phyloP scores from a whole-genome alignment of 2,329 filamentous ascomycete genomes.

The Coniella lustricola region DNA sequence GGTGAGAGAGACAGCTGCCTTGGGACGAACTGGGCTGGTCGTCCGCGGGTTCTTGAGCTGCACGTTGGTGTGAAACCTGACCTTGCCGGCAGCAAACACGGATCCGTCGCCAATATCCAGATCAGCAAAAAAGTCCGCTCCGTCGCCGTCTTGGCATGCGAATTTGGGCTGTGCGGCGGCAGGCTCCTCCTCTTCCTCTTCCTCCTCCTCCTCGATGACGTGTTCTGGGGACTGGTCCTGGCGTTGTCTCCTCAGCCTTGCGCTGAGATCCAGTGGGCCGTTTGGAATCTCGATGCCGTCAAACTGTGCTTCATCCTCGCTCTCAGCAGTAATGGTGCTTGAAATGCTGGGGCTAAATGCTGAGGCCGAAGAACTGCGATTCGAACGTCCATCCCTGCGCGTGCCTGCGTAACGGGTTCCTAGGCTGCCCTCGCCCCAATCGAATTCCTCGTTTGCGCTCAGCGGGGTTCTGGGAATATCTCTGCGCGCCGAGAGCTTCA shows the following conservation, averaged over 20 bases:
- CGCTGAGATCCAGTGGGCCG: slow-evolving; percentile 75
- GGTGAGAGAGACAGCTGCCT: slow-evolving; percentile 76
- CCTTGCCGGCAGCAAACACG: slow-evolving; percentile 71
- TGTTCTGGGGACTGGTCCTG: slow-evolving; percentile 51
- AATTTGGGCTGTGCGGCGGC: slow-evolving; percentile 16
- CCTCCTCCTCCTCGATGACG: slow-evolving; percentile 32
- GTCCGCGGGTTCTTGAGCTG: slow-evolving; percentile 70
- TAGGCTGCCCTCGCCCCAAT: slow-evolving; percentile 90
- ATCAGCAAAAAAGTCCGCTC: slow-evolving; percentile 77
- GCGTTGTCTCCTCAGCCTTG: slow-evolving; percentile 67
- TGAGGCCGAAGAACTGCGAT: slow-evolving; percentile 79
- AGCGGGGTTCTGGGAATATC: slow-evolving; percentile 56
- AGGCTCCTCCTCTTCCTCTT: slow-evolving; percentile 30
- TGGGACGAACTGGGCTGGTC: slow-evolving; percentile 62
- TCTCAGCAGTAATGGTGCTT: slow-evolving; percentile 85
- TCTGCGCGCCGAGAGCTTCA: slow-evolving; percentile 55
- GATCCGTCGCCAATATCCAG: slow-evolving; percentile 82
- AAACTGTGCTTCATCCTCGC: slow-evolving; percentile 77
- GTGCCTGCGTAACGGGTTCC: slow-evolving; percentile 88
- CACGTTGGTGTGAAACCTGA: slow-evolving; percentile 84
- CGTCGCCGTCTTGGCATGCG: slow-evolving; percentile 31
- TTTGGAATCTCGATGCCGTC: slow-evolving; percentile 81
- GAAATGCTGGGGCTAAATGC: slow-evolving; percentile 88
- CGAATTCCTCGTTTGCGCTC: slow-evolving; percentile 66
- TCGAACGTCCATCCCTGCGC: slow-evolving; percentile 68